Evolutionary conservation across 352 stramenopile species (phyloP).

Genomic region (Pythium utonaiense): DNA sequence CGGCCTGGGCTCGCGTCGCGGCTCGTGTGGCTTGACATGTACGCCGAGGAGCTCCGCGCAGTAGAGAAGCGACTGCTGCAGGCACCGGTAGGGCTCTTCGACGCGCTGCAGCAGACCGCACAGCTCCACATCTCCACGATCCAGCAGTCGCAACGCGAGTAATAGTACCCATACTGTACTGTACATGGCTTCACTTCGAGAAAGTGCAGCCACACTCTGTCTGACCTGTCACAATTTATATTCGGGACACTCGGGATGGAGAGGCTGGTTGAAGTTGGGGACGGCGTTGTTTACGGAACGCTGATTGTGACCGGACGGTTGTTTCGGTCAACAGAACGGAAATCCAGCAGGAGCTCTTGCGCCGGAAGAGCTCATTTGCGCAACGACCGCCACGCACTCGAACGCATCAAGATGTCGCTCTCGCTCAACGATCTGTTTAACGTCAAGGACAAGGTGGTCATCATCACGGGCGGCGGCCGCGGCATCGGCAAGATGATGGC

Average conservation of each 20-base stretch:
- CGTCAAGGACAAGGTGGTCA: conserved; percentile 73
- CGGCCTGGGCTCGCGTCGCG: background rate
- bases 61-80: conserved; percentile 28
- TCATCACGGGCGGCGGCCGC: conserved; percentile 91
- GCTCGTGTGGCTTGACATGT: conserved; percentile 51
- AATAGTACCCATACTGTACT: too few species aligned
- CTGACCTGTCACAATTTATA: conserved; percentile 9
- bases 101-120: conserved; percentile 46
- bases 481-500: conserved; percentile 97
- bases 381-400: background rate
- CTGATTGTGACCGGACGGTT: conserved; percentile 6
- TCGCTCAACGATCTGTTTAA: conserved; percentile 48
- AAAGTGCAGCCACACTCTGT: too few species aligned
- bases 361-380: conserved; percentile 1
- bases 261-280: conserved; percentile 24
- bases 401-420: conserved; percentile 20
- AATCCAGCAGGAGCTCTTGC: background rate
- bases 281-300: conserved; percentile 22
- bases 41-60: conserved; percentile 34
- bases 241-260: conserved; percentile 10
- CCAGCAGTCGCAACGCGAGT: conserved; percentile 13
- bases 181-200: conserved; percentile 16
- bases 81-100: conserved; percentile 41
- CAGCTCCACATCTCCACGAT: conserved; percentile 47
- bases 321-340: conserved; percentile 24